Conservation (phyloP, 495 filamentous ascomycete species). For the Ascodesmis nigricans region DNA sequence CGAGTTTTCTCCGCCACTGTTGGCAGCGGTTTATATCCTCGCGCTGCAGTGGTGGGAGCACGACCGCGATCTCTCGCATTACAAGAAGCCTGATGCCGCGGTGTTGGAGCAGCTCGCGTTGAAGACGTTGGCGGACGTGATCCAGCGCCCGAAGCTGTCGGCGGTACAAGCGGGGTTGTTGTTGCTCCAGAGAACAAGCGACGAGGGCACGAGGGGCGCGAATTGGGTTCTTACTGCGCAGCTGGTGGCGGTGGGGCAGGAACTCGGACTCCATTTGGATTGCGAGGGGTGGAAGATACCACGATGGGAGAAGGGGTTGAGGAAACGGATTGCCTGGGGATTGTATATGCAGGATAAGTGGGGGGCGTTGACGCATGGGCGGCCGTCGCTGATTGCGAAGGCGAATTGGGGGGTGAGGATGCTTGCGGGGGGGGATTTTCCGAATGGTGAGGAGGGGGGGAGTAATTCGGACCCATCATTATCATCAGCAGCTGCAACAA, state of each 20-base stretch:
- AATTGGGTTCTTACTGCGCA: conserved; percentile 75
- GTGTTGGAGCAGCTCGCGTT: conserved; percentile 59
- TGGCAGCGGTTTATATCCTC: conserved; percentile 76
- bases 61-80: conserved; percentile 39
- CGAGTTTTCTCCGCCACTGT: conserved; percentile 58
- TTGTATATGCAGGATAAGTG: conserved; percentile 89
- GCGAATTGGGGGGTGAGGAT: conserved; percentile 65
- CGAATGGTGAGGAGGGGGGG: conserved; percentile 28
- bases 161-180: conserved; percentile 81
- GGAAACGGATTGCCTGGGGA: conserved; percentile 74
- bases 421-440: conserved; percentile 47
- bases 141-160: conserved; percentile 72
- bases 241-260: conserved; percentile 55
- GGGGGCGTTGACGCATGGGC: conserved; percentile 66
- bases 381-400: conserved; percentile 60
- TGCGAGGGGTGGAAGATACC: conserved; percentile 77
- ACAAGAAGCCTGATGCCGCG: conserved; percentile 47
- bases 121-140: conserved; percentile 47
- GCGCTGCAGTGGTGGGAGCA: conserved; percentile 78
- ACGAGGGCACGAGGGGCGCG: conserved; percentile 35
- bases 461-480: no score
- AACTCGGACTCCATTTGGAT: conserved; percentile 70
- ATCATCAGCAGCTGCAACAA: conserved; percentile 30
- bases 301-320: conserved; percentile 59
- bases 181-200: conserved; percentile 54